phyloP scores from a whole-genome alignment of 1,284 basidiomycete genomes.

The Ustilago trichophora region DNA sequence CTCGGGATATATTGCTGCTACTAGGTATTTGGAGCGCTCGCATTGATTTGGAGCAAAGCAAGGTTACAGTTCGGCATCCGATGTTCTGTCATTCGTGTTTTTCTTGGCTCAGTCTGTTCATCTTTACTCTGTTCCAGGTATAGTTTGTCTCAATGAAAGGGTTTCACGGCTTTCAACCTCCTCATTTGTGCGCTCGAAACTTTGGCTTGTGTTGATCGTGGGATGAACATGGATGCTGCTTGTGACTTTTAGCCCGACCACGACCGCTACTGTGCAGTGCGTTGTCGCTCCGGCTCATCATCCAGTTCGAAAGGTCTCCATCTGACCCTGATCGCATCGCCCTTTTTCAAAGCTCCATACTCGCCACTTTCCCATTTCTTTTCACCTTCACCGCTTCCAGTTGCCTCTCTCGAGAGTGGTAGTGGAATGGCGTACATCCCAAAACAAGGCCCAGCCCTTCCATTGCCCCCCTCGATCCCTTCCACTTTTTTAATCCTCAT shows the following conservation, averaged over 20 bases:
- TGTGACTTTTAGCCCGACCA: too few species aligned
- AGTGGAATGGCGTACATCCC: constrained; percentile 57
- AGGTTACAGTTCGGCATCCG: background rate
- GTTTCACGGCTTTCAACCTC: too few species aligned
- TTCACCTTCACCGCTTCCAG: background rate
- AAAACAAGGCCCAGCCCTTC: constrained; percentile 48
- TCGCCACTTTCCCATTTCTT: background rate
- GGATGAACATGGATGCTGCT: too few species aligned
- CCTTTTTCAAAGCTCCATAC: constrained; percentile 25
- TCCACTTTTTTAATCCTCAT: constrained; percentile 41
- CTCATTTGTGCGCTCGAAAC: too few species aligned
- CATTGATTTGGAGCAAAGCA: constrained; percentile 1
- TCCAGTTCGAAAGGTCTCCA: constrained; percentile 27
- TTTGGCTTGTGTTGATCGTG: too few species aligned
- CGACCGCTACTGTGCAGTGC: too few species aligned
- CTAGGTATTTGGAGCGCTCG: constrained; percentile 58
- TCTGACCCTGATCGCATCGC: constrained; percentile 34
- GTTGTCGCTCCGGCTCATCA: constrained; percentile 28
- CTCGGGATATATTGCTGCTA: constrained; percentile 61
- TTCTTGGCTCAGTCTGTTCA: too few species aligned
- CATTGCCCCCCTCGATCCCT: constrained; percentile 17
- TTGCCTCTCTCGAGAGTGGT: background rate
- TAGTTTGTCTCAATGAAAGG: too few species aligned
- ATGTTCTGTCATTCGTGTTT: background rate
- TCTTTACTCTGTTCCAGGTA: too few species aligned